Evolutionary conservation across 2,329 filamentous ascomycete genomes (phyloP), one percentile per base, ranked within the genome.

Genomic region (Aspergillus pseudoterreus): DNA sequence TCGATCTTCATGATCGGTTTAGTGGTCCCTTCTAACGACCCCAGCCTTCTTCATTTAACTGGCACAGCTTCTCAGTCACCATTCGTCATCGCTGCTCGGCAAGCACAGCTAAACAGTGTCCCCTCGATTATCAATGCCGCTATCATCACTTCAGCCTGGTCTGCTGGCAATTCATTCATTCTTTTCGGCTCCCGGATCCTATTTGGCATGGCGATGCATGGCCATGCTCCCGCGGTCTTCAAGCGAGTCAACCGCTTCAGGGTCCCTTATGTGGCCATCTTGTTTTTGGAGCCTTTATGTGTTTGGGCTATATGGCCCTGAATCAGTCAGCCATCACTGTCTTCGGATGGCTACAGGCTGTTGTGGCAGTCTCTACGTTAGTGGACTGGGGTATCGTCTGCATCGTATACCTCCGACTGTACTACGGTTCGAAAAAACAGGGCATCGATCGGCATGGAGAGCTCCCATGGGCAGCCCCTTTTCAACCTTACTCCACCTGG

Each of bases 121-220:
- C 83, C 86, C 0, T 83, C 82, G 14, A 80, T 91, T 50, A 84
- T 91, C 69, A 92, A 92, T 66, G 86, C 85, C 33, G 78, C 88
- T 15, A 84, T 92, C 57, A 78, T 91, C 52, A 87, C 83, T 0
- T 87, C 84, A 0, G 86, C 85, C 0, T 85, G 82, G 69, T 88
- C 85, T 0, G 79, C 85, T 0, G 84, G 82, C 0, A 90, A 88
- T 57, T 83, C 85, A 55, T 82, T 78, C 61, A 70, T 90, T 41
- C 81, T 76, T 63, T 73, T 72, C 11, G 75, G 72, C 2, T 77
- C 76, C 5, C 73, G 78, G 47, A 75, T 75, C 45, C 69, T 80
- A 24, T 79, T 78, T 58, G 68, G 71, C 2, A 73, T 82, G 14
- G 78, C 80, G 2, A 64, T 71, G 4, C 60, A 60, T 22, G 67